These are phyloP conservation scores for Oryza coarctata DNA, from an alignment of 176 grass and related monocot species.

Conservation along the genomic window DNA sequence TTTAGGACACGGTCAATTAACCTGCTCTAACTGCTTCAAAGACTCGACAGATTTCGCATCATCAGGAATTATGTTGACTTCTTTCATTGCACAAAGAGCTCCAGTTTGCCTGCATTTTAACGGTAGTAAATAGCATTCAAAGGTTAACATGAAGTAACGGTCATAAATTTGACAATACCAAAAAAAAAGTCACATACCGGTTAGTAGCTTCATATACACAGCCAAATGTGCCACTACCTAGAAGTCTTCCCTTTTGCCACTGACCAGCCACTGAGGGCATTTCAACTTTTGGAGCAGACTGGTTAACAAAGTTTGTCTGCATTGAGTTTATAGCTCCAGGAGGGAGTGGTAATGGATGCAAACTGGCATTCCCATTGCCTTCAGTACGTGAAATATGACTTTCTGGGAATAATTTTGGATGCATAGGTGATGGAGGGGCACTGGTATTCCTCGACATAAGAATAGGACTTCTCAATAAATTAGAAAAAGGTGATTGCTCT, in stretches of 20 bases:
- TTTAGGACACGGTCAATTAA: slow-evolving; percentile 35
- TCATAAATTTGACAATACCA: not conserved
- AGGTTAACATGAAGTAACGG: slow-evolving; percentile 31
- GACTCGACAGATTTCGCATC: slow-evolving; percentile 85
- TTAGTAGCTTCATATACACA: slow-evolving; percentile 95
- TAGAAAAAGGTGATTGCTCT: slow-evolving; percentile 49
- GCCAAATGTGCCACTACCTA: slow-evolving; percentile 94
- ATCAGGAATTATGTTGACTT: slow-evolving; percentile 98
- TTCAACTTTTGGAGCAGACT: slow-evolving; percentile 51
- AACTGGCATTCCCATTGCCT: slow-evolving; percentile 44
- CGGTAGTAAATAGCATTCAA: slow-evolving; percentile 5
- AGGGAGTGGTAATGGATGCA: slow-evolving; percentile 81
- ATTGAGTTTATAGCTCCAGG: slow-evolving; percentile 51
- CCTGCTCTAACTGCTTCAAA: slow-evolving; percentile 86
- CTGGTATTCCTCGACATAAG: slow-evolving; percentile 59
- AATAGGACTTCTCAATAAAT: slow-evolving; percentile 49
- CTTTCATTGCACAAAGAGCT: slow-evolving; percentile 98
- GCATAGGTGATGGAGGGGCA: slow-evolving; percentile 79
- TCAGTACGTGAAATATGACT: slow-evolving; percentile 36
- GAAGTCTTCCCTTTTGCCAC: slow-evolving; percentile 88
- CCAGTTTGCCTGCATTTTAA: slow-evolving; percentile 75
- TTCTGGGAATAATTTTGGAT: slow-evolving; percentile 56
- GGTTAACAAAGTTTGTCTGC: slow-evolving; percentile 46
- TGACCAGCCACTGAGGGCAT: slow-evolving; percentile 56
- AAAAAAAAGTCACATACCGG: slow-evolving; percentile 47